phyloP scores from a whole-genome alignment of 352 stramenopile genomes.

The Thraustotheca clavata region DNA sequence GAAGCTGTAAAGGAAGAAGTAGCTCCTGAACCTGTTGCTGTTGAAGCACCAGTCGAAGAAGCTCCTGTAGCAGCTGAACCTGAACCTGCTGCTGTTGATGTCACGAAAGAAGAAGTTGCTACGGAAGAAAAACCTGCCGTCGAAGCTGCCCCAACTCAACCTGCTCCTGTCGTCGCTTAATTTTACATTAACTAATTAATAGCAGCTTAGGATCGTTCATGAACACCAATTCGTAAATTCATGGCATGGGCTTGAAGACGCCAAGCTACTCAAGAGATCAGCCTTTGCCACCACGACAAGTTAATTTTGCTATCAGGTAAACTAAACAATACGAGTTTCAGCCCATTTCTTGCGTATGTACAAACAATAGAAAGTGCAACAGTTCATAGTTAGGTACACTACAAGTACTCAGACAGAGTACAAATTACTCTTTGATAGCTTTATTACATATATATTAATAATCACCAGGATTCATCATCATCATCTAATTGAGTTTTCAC shows the following conservation, averaged over 20 bases:
- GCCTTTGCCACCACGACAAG: too few relatives aligned
- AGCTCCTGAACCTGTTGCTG: neutral
- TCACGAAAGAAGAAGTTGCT: conserved; percentile 2
- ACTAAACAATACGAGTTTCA: too few relatives aligned
- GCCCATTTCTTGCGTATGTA: too few relatives aligned
- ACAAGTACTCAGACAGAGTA: too few relatives aligned
- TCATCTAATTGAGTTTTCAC: neutral
- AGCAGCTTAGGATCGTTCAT: neutral
- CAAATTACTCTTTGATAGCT: too few relatives aligned
- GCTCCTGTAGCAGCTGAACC: conserved; percentile 2
- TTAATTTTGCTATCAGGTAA: too few relatives aligned
- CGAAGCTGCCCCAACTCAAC: neutral
- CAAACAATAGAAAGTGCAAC: too few relatives aligned
- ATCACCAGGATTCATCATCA: neutral
- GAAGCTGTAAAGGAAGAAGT: neutral
- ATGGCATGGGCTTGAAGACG: too few relatives aligned
- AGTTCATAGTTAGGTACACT: too few relatives aligned
- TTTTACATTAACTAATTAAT: neutral
- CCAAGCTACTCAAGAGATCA: too few relatives aligned
- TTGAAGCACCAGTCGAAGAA: conserved; percentile 14
- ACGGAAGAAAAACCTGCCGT: neutral
- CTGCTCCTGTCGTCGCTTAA: conserved; percentile 1
- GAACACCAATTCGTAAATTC: too few relatives aligned
- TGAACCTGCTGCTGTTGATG: conserved; percentile 2
- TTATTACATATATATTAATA: too few relatives aligned